Evolutionary conservation across 352 stramenopile species (phyloP), one percentile per base, ranked within the genome.

Genomic region (Globisporangium megalacanthum): DNA sequence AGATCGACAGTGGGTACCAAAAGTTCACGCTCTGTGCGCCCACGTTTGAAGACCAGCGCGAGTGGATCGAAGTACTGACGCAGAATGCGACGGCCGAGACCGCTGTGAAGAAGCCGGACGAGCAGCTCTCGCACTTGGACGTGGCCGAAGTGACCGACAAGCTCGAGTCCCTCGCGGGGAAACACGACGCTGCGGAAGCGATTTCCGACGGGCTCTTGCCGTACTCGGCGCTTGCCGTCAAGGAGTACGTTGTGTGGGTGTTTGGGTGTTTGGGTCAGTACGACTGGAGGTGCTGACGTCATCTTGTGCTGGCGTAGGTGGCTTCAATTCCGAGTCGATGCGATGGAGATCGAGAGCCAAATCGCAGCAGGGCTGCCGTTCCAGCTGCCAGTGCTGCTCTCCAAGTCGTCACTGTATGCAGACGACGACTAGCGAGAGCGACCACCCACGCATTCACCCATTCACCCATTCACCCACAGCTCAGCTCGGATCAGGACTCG

Each of bases 61-160:
- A 95, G 56, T 95, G 86, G 86, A 87, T 94, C 47, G 86, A 95
- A 61, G 86, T 95, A 36, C 57, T 95, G 46, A 85, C 77, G 3
- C 86, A 95, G 57, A 95, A 95, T 49, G 79, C 86, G 25, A 88
- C 80, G 5, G 81, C 82, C 1, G 82, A 95, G 62, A 92, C 86
- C 9, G 83, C 84, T 1, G 78, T 76, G 45, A 79, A 84, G 49
- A 93, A 87, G 57, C 70, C 84, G 8, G 84, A 90, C 45, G 80
- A 92, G 46, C 75, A 84, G 25, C 58, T 80, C 1, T 89, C 77
- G 4, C 77, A 92, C 56, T 67, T 85, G 59, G 83, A 95, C 69
- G 67, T 90, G 8, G 67, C 70, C 4, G 81, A 90, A 52, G 81
- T 93, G 33, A 81, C 76, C 15, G 83, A 70, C 46, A 87, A 92